Percentiles rank a stretch among this genome's conserved stretches.
Conservation (phyloP, 768 basidiomycete species). For the Pisolithus microcarpus region DNA sequence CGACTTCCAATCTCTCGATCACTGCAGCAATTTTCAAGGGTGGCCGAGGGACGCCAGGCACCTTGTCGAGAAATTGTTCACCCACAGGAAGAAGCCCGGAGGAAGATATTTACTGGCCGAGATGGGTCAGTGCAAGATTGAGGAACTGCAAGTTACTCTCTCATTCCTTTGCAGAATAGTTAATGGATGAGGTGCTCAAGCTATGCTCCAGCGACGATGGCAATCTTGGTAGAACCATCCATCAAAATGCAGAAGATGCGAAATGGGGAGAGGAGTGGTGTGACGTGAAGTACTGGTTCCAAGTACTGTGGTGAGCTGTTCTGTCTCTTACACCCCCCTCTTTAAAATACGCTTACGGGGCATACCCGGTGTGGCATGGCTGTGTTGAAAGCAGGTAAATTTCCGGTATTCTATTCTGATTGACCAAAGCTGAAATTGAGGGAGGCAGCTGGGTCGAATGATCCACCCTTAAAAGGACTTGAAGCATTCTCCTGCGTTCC, state of each 20-base stretch:
- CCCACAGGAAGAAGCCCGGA: neutral
- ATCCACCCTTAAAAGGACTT: neutral
- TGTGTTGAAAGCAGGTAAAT: conserved; percentile 3
- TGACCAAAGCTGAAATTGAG: neutral
- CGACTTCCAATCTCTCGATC: neutral
- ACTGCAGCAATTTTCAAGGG: no score
- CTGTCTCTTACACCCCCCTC: neutral
- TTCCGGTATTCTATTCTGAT: neutral
- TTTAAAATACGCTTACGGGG: neutral
- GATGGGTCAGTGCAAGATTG: conserved; percentile 1
- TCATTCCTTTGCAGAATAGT: neutral
- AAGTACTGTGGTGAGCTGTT: conserved; percentile 5
- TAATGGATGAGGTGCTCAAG: conserved; percentile 1
- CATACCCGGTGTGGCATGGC: conserved; percentile 1
- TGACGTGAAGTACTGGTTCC: conserved; percentile 9
- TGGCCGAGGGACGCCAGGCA: neutral
- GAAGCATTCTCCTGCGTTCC: conserved; percentile 5
- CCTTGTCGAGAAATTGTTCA: neutral
- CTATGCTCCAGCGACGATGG: conserved; percentile 3
- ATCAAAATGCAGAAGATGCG: conserved; percentile 3
- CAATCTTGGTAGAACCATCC: neutral
- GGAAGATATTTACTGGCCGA: neutral
- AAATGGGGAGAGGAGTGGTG: conserved; percentile 7
- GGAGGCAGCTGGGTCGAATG: neutral
- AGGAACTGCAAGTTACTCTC: neutral